Evolutionary conservation across 75 land plant species (phyloP).

Genomic region (Gnetum montanum): DNA sequence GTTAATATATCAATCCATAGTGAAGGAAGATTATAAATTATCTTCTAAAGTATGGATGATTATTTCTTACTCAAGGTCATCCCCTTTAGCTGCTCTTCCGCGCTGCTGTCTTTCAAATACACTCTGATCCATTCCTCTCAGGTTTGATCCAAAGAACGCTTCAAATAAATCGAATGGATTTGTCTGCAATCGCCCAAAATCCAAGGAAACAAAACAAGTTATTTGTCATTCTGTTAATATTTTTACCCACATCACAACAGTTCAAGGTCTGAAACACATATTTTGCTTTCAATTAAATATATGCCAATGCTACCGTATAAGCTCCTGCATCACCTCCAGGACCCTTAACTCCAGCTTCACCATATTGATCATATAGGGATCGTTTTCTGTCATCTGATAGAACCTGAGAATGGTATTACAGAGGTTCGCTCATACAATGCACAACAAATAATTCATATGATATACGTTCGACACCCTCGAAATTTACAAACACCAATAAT

Average conservation of each 20-base stretch:
- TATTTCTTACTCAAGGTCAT: conserved; percentile 76
- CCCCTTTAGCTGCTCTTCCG: conserved; percentile 61
- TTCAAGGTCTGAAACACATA: too few relatives aligned
- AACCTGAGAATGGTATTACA: conserved; percentile 50
- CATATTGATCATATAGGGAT: conserved; percentile 87
- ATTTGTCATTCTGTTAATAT: too few relatives aligned
- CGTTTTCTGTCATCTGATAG: conserved; percentile 96
- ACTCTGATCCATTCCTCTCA: conserved; percentile 85
- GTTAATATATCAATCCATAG: too few relatives aligned
- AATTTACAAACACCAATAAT: too few relatives aligned
- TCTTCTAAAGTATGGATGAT: not conserved
- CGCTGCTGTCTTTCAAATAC: conserved; percentile 58
- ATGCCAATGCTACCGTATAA: conserved; percentile 51
- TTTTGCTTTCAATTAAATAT: not conserved
- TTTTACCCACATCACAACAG: too few relatives aligned
- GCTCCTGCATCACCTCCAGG: conserved; percentile 37
- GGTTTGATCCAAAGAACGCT: conserved; percentile 86
- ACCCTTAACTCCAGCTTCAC: conserved; percentile 95
- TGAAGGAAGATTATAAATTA: too few relatives aligned
- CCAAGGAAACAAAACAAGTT: too few relatives aligned
- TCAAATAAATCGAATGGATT: conserved; percentile 98
- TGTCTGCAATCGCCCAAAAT: too few relatives aligned
- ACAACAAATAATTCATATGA: too few relatives aligned
- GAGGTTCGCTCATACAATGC: too few relatives aligned
- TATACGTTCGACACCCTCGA: too few relatives aligned